These are phyloP conservation scores for Pythium guiyangense DNA, from an alignment of 352 stramenopile genomes.

Conservation along the genomic window DNA sequence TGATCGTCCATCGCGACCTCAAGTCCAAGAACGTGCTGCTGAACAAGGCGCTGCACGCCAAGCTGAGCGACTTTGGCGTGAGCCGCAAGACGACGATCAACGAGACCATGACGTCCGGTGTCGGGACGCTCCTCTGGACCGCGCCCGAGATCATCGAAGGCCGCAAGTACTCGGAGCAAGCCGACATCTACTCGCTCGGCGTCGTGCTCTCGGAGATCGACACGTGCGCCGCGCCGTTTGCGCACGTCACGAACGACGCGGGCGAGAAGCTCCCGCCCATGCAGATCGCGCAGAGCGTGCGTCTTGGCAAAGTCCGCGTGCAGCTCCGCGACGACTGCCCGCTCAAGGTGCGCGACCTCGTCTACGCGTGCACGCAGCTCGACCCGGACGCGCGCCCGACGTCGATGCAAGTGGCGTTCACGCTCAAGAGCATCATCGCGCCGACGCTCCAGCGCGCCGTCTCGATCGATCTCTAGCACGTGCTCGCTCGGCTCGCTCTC, in stretches of 20 bases:
- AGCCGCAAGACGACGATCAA: slow-evolving; percentile 68
- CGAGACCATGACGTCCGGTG: slow-evolving; percentile 73
- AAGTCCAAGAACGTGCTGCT: slow-evolving; percentile 88
- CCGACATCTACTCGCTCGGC: slow-evolving; percentile 87
- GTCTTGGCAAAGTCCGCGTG: slow-evolving; percentile 45
- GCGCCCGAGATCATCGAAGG: slow-evolving; percentile 86
- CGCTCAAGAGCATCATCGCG: slow-evolving; percentile 69
- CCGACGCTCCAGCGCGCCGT: slow-evolving; percentile 27
- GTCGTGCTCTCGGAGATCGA: slow-evolving; percentile 82
- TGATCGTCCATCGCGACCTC: slow-evolving; percentile 82
- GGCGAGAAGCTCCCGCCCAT: slow-evolving; percentile 57
- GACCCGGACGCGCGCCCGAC: slow-evolving; percentile 56
- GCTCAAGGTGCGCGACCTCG: slow-evolving; percentile 41
- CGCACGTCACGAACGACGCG: slow-evolving; percentile 34
- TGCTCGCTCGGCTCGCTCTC: not conserved
- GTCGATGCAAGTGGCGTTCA: slow-evolving; percentile 70
- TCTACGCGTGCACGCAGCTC: slow-evolving; percentile 54
- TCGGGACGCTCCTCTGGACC: slow-evolving; percentile 83
- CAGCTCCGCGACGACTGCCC: slow-evolving; percentile 56
- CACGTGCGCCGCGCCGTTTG: slow-evolving; percentile 57
- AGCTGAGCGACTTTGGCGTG: slow-evolving; percentile 86
- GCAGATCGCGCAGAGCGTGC: slow-evolving; percentile 64
- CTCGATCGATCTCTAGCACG: slow-evolving; percentile 10
- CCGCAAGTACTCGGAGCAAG: slow-evolving; percentile 83
- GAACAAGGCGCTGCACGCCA: slow-evolving; percentile 56